Percentiles rank a stretch among this genome's conserved stretches.
phyloP scores from a whole-genome alignment of 2,329 filamentous ascomycete genomes.

The Ampelomyces quisqualis region DNA sequence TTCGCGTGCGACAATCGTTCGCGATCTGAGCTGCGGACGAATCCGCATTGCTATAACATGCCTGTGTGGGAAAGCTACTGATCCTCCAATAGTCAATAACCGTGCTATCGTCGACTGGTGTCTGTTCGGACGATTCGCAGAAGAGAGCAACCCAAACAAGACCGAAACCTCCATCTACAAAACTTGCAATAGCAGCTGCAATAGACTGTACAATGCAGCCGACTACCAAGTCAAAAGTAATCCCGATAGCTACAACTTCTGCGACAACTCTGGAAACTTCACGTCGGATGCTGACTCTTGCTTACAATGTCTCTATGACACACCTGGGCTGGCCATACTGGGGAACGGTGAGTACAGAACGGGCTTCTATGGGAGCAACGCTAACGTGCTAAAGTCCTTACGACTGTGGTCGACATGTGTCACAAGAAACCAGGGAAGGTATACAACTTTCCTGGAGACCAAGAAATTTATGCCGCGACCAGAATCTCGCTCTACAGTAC shows the following conservation, averaged over 20 bases:
- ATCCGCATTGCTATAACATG: too few relatives aligned
- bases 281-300: conserved; percentile 17
- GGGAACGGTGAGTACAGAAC: conserved; percentile 17
- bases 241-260: conserved; percentile 18
- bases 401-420: conserved; percentile 18
- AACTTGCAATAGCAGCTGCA: conserved; percentile 18
- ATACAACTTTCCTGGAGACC: conserved; percentile 11
- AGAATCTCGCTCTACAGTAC: conserved; percentile 8
- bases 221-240: conserved; percentile 18
- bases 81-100: conserved; percentile 17
- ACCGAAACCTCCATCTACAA: conserved; percentile 12
- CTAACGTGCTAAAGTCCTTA: conserved; percentile 11
- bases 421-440: conserved; percentile 18
- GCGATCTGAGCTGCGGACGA: too few relatives aligned
- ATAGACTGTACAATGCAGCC: conserved; percentile 13
- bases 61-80: too few relatives aligned
- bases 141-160: conserved; percentile 17
- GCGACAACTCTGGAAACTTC: conserved; percentile 19
- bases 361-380: neutral
- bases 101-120: conserved; percentile 23
- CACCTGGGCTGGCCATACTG: conserved; percentile 16
- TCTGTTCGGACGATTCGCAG: conserved; percentile 18
- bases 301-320: conserved; percentile 16
- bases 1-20: too few relatives aligned
- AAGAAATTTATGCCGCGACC: conserved; percentile 19